phyloP scores from a whole-genome alignment of 345 rosid genomes.

The Hypericum androsaemum region DNA sequence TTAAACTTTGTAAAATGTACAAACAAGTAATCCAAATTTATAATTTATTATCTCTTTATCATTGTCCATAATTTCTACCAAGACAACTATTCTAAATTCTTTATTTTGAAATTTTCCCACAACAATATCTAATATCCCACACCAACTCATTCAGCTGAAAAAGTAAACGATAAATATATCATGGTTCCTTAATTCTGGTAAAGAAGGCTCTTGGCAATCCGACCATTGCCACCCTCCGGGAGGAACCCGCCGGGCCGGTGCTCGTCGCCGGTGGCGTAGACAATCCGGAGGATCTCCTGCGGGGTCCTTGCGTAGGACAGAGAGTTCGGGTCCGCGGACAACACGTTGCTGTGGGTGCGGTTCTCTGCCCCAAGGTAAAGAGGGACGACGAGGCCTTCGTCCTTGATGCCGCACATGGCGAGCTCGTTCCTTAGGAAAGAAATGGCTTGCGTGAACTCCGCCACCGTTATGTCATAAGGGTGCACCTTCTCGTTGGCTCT shows the following conservation, averaged over 20 bases:
- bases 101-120: too few species aligned
- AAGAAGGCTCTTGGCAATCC: conserved; percentile 22
- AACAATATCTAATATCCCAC: too few species aligned
- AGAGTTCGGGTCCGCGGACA: conserved; percentile 25
- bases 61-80: too few species aligned
- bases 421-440: conserved; percentile 32
- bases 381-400: conserved; percentile 44
- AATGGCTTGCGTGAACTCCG: conserved; percentile 22
- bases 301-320: conserved; percentile 28
- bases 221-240: conserved; percentile 38
- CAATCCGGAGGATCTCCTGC: conserved; percentile 27
- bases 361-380: conserved; percentile 29
- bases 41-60: too few species aligned
- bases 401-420: conserved; percentile 37
- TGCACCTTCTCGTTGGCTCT: conserved; percentile 19
- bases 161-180: too few species aligned
- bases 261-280: conserved; percentile 27
- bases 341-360: conserved; percentile 23
- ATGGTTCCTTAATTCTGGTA: too few species aligned
- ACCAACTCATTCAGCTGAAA: too few species aligned
- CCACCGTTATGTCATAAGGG: conserved; percentile 32
- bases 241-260: conserved; percentile 25
- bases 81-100: too few species aligned
- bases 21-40: too few species aligned
- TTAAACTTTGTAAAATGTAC: too few species aligned